Conservation (phyloP, 176 grass and related monocot species). For the Phragmites australis region DNA sequence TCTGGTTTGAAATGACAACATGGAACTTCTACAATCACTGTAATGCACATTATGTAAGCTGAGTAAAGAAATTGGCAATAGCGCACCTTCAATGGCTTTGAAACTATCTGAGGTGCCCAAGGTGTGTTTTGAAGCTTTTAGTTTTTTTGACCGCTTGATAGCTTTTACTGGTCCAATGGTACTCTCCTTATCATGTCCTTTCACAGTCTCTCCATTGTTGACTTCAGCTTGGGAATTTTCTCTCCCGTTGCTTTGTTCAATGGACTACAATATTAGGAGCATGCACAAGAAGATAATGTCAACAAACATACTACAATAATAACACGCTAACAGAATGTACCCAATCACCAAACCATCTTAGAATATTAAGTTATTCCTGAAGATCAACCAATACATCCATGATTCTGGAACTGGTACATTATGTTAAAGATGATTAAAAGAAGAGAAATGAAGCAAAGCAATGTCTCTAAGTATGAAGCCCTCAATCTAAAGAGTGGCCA, state of each 20-base stretch:
- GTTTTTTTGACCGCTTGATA: slow-evolving; percentile 51
- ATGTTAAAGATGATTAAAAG: slow-evolving; percentile 9
- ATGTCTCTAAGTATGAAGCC: background rate
- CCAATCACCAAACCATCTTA: background rate
- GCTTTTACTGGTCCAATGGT: slow-evolving; percentile 37
- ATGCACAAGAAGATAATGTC: slow-evolving; percentile 4
- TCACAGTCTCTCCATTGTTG: slow-evolving; percentile 25
- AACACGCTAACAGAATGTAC: slow-evolving; percentile 11
- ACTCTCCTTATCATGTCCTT: slow-evolving; percentile 49
- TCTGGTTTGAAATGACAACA: background rate
- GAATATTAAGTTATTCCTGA: background rate
- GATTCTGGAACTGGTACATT: background rate
- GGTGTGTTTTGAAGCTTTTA: slow-evolving; percentile 47
- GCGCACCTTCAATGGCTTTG: slow-evolving; percentile 47
- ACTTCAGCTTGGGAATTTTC: slow-evolving; percentile 49
- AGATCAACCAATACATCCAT: slow-evolving; percentile 11
- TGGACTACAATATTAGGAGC: slow-evolving; percentile 42
- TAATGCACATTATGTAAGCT: slow-evolving; percentile 3
- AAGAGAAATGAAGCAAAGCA: slow-evolving; percentile 1
- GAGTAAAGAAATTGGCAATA: slow-evolving; percentile 11
- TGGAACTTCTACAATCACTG: slow-evolving; percentile 19
- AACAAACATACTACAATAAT: slow-evolving; percentile 25
- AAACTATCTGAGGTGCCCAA: slow-evolving; percentile 27
- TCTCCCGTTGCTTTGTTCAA: slow-evolving; percentile 42
- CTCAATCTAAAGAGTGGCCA: background rate